Evolutionary conservation across 2,329 filamentous ascomycete genomes (phyloP).

Genomic region (Exutisphaerella laricina): DNA sequence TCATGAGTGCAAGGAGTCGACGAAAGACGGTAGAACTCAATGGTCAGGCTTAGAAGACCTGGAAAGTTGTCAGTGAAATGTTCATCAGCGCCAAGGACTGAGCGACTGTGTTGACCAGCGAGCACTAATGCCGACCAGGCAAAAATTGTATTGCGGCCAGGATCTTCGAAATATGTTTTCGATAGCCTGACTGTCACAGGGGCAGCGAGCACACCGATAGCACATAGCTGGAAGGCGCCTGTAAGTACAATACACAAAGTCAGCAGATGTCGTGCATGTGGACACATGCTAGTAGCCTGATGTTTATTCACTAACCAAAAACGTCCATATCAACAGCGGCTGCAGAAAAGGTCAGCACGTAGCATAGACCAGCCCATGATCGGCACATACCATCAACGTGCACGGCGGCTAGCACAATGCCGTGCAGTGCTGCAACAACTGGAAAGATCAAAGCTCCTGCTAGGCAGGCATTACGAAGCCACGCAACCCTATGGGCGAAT

Average conservation of each 20-base stretch:
- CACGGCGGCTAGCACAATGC: conserved; percentile 54
- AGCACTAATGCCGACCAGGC: conserved; percentile 59
- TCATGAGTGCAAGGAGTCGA: conserved; percentile 42
- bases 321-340: conserved; percentile 61
- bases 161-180: conserved; percentile 58
- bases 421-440: conserved; percentile 59
- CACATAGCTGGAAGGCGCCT: conserved; percentile 63
- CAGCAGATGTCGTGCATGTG: no score
- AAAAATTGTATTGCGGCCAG: conserved; percentile 61
- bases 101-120: conserved; percentile 51
- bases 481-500: conserved; percentile 55
- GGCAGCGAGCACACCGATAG: conserved; percentile 60
- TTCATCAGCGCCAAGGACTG: background rate
- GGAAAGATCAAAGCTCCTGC: conserved; percentile 59
- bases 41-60: conserved; percentile 55
- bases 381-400: conserved; percentile 52
- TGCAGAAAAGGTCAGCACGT: background rate
- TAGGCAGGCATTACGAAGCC: conserved; percentile 58
- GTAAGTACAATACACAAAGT: no score
- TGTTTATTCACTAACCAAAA: no score
- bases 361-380: background rate
- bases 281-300: no score
- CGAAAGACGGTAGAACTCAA: conserved; percentile 58
- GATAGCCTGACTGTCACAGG: conserved; percentile 59
- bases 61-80: conserved; percentile 1